phyloP scores from a whole-genome alignment of 2,329 filamentous ascomycete genomes.

The Fusarium irregulare region DNA sequence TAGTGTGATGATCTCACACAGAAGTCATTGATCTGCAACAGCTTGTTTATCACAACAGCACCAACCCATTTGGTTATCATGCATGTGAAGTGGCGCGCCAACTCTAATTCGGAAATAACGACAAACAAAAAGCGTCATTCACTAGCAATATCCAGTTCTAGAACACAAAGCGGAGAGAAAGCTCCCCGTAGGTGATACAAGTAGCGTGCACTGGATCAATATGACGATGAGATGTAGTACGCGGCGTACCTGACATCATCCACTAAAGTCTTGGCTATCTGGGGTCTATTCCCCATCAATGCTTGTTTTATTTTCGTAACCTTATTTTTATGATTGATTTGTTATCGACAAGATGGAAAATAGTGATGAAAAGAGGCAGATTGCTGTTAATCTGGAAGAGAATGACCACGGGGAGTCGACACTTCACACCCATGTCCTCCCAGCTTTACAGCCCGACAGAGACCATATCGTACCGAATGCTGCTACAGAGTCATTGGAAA shows the following conservation, averaged over 20 bases:
- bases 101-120: not conserved
- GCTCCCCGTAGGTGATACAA: not conserved
- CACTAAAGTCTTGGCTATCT: not conserved
- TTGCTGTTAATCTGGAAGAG: not conserved
- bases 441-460: accelerated
- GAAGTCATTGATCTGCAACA: no score
- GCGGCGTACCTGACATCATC: slow-evolving; percentile 14
- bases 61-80: no score
- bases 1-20: no score
- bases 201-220: not conserved
- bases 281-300: not conserved
- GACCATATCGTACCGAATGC: accelerated
- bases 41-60: no score
- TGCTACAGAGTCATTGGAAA: accelerated
- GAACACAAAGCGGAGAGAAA: not conserved
- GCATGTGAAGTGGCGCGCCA: not conserved
- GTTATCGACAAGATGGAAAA: not conserved
- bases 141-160: not conserved
- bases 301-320: not conserved
- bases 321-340: not conserved
- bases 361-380: not conserved
- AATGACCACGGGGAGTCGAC: not conserved
- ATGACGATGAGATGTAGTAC: slow-evolving; percentile 11
- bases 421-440: not conserved
- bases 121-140: not conserved